Evolutionary conservation across 2,329 filamentous ascomycete genomes (phyloP).

Genomic region (Aureobasidium leucospermi): DNA sequence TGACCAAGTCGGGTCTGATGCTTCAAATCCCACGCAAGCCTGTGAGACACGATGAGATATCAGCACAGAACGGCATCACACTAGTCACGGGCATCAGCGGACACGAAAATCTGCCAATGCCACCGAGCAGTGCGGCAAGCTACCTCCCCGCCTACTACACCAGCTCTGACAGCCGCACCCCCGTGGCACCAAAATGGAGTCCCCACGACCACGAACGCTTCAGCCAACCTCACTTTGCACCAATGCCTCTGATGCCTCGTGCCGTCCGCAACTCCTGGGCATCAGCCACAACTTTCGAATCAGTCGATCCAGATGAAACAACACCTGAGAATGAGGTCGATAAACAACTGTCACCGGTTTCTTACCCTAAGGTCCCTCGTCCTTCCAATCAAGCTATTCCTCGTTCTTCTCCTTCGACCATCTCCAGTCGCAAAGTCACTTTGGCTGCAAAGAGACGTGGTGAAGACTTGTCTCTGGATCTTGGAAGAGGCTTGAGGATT

Average conservation of each 20-base stretch:
- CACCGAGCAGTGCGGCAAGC: conserved; percentile 18
- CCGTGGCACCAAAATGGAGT: conserved; percentile 15
- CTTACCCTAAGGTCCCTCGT: conserved; percentile 42
- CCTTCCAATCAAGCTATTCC: conserved; percentile 40
- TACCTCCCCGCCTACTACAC: conserved; percentile 27
- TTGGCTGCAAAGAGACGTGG: background rate
- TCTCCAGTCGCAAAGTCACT: conserved; percentile 1
- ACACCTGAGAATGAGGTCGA: conserved; percentile 40
- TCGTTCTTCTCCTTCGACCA: conserved; percentile 22
- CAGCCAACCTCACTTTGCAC: conserved; percentile 2
- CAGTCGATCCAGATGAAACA: conserved; percentile 36
- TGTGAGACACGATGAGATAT: conserved; percentile 4
- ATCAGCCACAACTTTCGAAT: conserved; percentile 40
- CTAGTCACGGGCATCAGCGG: background rate
- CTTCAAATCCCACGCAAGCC: conserved; percentile 19
- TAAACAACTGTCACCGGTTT: conserved; percentile 35
- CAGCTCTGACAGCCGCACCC: conserved; percentile 23
- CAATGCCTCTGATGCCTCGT: background rate
- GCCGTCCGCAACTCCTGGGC: conserved; percentile 1
- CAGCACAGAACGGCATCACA: conserved; percentile 11
- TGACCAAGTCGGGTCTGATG: conserved; percentile 18
- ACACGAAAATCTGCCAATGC: conserved; percentile 13
- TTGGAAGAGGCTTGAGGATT: conserved; percentile 5
- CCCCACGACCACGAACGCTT: conserved; percentile 1
- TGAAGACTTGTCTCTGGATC: background rate